phyloP scores from a whole-genome alignment of 257 asterid genomes.

The Nicotiana paniculata region DNA sequence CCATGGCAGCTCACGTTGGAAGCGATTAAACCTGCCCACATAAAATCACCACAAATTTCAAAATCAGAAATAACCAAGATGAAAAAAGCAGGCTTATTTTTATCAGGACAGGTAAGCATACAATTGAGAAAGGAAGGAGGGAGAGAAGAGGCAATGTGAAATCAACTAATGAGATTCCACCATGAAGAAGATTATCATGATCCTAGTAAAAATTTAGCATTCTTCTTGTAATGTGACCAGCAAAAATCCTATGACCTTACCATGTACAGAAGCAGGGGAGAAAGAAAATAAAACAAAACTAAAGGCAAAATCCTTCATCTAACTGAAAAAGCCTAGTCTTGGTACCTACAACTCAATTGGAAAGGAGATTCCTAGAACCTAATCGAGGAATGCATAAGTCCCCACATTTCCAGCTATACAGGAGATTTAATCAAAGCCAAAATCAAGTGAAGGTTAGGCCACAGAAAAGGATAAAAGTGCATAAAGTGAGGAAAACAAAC shows the following conservation, averaged over 20 bases:
- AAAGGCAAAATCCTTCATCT: not conserved
- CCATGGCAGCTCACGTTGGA: conserved; percentile 23
- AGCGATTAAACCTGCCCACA: conserved; percentile 29
- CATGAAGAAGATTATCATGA: not conserved
- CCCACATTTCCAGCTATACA: not conserved
- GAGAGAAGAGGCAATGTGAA: not conserved
- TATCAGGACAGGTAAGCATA: not conserved
- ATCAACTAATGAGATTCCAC: not conserved
- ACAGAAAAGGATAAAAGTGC: not conserved
- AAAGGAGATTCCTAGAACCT: not conserved
- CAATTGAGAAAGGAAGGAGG: not conserved
- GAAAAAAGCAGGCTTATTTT: not conserved
- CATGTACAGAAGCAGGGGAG: not conserved
- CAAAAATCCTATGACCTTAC: not conserved
- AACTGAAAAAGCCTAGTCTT: not conserved
- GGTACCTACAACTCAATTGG: not conserved
- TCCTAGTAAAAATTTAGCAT: not conserved
- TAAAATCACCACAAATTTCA: not conserved
- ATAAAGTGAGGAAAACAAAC: not conserved
- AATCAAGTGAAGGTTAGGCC: not conserved
- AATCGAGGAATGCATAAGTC: not conserved
- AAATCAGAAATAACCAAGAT: not conserved
- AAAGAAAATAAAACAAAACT: conserved; percentile 9
- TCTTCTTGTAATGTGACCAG: not conserved
- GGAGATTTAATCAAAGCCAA: not conserved